Base-by-base conservation (phyloP, 768 basidiomycete genomes). In the Amanita inopinata region DNA sequence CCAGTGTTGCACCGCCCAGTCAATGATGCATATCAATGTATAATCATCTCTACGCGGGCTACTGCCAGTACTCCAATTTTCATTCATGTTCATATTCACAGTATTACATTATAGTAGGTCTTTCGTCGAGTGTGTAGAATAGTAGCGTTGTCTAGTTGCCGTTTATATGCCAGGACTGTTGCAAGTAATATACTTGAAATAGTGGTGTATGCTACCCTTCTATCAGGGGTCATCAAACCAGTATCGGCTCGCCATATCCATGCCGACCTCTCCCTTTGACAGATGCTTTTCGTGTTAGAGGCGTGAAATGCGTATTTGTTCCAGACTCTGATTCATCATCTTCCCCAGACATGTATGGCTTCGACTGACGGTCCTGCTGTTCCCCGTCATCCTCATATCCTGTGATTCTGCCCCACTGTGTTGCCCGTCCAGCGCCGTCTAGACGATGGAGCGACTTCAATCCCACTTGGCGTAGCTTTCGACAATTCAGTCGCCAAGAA, bases 271-370 rank as follows among this genome's bases (percentile, higher is more conserved):
- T 78, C 46, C 68, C 73, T 46, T 78, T 62, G 5, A 51, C 57
- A 40, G 82, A 83, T 9, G 79, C 78, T 46, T 76, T 78, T 46
- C 78, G 69, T 9, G 84, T 85, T 36, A 86, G 67, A 5, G 79
- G 80, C 7, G 80, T 78, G 23, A 68, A 59, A 49, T 69, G 65
- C 25, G 67, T 65, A 45, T 65, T 55, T 17, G 68, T 55, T 25
- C 48, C 63, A 45, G 67, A 46, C 19, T 61, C 51, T 9, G 47
- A 49, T 19, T 67, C 64, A n/a, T 58, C 64, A 12, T 63, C 61
- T 20, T 52, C 49, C 10, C 67, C 62, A 11, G 63, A 50, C 8
- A 50, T 51, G 43, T 49, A 46, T 3, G 52, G 48, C 15, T 49
- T 49, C 32, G 45, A 50, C 15, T 38, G 51, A 15, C 58, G 58